Percentiles rank a stretch among this genome's conserved stretches.
Conservation (phyloP, 1,139 yeast species). For the Geotrichum histeridarum region DNA sequence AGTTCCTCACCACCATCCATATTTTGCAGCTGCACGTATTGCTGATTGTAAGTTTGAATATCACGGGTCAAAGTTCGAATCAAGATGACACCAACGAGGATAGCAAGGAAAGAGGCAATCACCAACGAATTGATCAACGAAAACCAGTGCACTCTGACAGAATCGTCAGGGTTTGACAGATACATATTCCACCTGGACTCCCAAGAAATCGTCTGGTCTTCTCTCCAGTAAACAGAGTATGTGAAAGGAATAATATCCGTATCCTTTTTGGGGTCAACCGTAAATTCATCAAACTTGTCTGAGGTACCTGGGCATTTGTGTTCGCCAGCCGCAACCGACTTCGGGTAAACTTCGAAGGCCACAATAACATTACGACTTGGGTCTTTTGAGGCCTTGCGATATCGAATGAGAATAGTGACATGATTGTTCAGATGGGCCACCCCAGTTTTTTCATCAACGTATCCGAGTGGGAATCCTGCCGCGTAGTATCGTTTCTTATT, state of each 20-base stretch:
- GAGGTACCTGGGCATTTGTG: slow-evolving; percentile 29
- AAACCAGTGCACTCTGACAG: slow-evolving; percentile 61
- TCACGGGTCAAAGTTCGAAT: slow-evolving; percentile 47
- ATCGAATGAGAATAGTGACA: slow-evolving; percentile 72
- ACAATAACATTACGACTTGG: slow-evolving; percentile 57
- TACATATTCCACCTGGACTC: slow-evolving; percentile 71
- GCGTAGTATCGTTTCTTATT: slow-evolving; percentile 66
- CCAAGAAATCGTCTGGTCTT: slow-evolving; percentile 65
- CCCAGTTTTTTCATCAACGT: slow-evolving; percentile 46
- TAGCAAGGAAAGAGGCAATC: slow-evolving; percentile 52
- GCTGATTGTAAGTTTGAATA: slow-evolving; percentile 39
- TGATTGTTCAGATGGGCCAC: slow-evolving; percentile 68
- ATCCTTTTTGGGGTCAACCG: slow-evolving; percentile 31
- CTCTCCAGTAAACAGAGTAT: slow-evolving; percentile 86
- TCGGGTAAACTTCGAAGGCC: slow-evolving; percentile 88
- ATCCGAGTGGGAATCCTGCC: slow-evolving; percentile 84
- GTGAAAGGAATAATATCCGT: slow-evolving; percentile 60
- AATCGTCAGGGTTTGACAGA: slow-evolving; percentile 51
- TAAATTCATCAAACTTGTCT: slow-evolving; percentile 24
- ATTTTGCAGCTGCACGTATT: slow-evolving; percentile 15
- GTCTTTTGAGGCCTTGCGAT: slow-evolving; percentile 48
- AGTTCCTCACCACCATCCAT: slow-evolving; percentile 25
- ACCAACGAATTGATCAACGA: slow-evolving; percentile 63
- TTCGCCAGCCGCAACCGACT: slow-evolving; percentile 54
- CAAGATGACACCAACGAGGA: slow-evolving; percentile 60